These are phyloP conservation scores for Fragilaria crotonensis DNA, from an alignment of 108 stramenopile genomes.

Conservation along the genomic window DNA sequence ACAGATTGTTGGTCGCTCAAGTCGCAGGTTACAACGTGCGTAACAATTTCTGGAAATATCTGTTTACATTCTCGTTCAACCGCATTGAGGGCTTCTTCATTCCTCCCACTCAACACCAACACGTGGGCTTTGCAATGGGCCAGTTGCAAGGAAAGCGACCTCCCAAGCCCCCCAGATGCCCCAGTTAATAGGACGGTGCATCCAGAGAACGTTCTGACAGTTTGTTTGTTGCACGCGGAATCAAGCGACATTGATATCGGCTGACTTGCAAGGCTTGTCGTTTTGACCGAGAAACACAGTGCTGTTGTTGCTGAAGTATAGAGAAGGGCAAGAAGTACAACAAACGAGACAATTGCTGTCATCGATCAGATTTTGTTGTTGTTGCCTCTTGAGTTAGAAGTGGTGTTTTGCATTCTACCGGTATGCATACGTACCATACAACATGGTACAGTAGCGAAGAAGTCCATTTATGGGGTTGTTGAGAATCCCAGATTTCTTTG, in stretches of 20 bases:
- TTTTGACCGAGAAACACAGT: no score
- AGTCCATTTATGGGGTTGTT: no score
- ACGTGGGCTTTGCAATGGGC: constrained; percentile 32
- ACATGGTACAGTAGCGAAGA: no score
- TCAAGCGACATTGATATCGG: not conserved
- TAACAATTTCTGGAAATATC: constrained; percentile 8
- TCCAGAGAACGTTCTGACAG: constrained; percentile 5
- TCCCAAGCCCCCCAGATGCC: constrained; percentile 67
- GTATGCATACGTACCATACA: no score
- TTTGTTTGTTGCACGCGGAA: not conserved
- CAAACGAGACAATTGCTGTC: no score
- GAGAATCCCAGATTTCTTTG: no score
- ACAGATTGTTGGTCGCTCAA: constrained; percentile 43
- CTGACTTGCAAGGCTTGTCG: not conserved
- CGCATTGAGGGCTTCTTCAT: constrained; percentile 29
- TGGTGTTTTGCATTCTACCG: no score
- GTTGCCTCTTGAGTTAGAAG: no score
- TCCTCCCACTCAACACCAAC: constrained; percentile 56
- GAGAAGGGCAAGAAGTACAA: no score
- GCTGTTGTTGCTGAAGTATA: no score
- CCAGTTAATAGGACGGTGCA: constrained; percentile 61
- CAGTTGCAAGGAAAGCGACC: constrained; percentile 42
- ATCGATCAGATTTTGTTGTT: no score
- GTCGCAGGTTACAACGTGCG: constrained; percentile 45
- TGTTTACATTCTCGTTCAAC: constrained; percentile 47